A percentile compares a stretch with the other conserved stretches of the same genome.
Evolutionary conservation across 176 grass and related monocot species (phyloP).

Genomic region (Carex parvula): DNA sequence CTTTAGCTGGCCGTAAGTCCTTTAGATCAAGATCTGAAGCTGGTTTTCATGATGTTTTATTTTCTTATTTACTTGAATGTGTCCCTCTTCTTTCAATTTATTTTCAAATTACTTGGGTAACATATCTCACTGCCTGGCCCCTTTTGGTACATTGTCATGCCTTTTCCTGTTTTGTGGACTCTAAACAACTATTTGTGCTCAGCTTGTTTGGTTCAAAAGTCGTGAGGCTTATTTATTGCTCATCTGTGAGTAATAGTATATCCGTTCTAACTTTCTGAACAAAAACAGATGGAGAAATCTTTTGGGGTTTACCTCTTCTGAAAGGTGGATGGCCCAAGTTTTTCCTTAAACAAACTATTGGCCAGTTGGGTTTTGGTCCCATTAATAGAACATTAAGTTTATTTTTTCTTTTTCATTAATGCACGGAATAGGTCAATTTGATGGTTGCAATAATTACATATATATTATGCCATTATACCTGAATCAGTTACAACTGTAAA

Average conservation of each 20-base stretch:
- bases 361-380: not conserved
- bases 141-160: not conserved
- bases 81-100: not conserved
- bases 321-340: not conserved
- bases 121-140: not conserved
- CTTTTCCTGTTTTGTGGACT: not conserved
- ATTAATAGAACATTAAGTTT: not conserved
- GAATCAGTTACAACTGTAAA: not conserved
- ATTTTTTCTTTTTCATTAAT: not conserved
- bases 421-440: not conserved
- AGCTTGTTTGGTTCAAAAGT: not conserved
- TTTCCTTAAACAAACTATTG: not conserved
- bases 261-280: not conserved
- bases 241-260: not conserved
- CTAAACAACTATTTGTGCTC: not conserved
- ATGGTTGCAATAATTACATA: not conserved
- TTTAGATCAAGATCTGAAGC: not conserved
- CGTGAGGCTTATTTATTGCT: not conserved
- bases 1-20: not conserved
- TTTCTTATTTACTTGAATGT: not conserved
- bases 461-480: not conserved
- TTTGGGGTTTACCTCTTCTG: not conserved
- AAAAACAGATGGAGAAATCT: not conserved
- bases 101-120: not conserved
- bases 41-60: not conserved